Evolutionary conservation across 2,329 filamentous ascomycete genomes (phyloP), one percentile per base, ranked within the genome.

Genomic region (Pseudofabraea citricarpa): DNA sequence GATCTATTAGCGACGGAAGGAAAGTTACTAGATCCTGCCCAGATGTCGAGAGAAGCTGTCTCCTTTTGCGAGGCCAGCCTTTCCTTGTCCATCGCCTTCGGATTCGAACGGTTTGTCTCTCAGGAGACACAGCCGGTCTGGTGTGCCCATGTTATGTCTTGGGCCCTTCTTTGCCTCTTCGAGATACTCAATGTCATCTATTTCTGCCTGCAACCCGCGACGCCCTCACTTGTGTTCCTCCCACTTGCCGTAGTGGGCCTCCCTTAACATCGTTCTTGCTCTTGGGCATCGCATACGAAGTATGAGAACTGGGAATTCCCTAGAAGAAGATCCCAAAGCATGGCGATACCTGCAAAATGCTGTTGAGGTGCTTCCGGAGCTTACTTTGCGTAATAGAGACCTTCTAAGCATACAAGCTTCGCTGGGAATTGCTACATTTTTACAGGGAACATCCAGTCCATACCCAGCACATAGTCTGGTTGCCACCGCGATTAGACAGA

Each of bases 161-260:
- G n/a, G n/a, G n/a, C n/a, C n/a, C n/a, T n/a, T n/a, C n/a, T n/a
- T n/a, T n/a, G n/a, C n/a, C n/a, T n/a, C n/a, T n/a, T n/a, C n/a
- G n/a, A n/a, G n/a, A n/a, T n/a, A n/a, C n/a, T n/a, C n/a, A n/a
- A n/a, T n/a, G n/a, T n/a, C n/a, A n/a, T n/a, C n/a, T n/a, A n/a
- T n/a, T n/a, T n/a, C n/a, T n/a, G n/a, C n/a, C n/a, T n/a, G n/a
- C n/a, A n/a, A n/a, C n/a, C n/a, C n/a, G n/a, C n/a, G n/a, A n/a
- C n/a, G n/a, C n/a, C n/a, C n/a, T n/a, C n/a, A n/a, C n/a, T n/a
- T n/a, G n/a, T n/a, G n/a, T n/a, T n/a, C n/a, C n/a, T n/a, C n/a
- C n/a, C n/a, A n/a, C n/a, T n/a, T n/a, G n/a, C n/a, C n/a, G 3
- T 98, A 93, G 93, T 97, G 93, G 91, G 93, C 91, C 4, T 95